Evolutionary conservation across 306 rosid genomes (phyloP), one percentile per base, ranked within the genome.

Genomic region (Astragalus glycyphyllos): DNA sequence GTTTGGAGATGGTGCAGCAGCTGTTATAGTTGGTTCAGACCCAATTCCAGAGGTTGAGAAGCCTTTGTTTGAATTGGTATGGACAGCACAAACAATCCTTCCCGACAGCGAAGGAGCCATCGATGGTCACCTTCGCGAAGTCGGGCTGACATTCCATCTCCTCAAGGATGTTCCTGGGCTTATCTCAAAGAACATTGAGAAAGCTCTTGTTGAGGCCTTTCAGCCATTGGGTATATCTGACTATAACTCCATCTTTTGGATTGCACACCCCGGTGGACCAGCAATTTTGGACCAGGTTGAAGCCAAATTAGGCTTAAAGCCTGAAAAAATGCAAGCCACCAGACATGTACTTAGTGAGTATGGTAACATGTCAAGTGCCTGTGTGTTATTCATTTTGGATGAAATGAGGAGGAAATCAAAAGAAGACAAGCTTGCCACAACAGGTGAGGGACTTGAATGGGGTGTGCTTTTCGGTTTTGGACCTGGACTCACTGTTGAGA

Each of bases 281-380:
- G 79, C 79, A 14, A 79, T 73, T 53, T 12, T 79, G 0, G 83
- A 79, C 53, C 79, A 79, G 61, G 75, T 73, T 7, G 83, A 79
- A 57, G 75, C 57, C 4, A 79, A 79, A 13, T 13, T 79, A 32
- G 23, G 66, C 37, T 34, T 79, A 6, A 72, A 79, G 16, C 71
- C 79, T 0, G 71, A 66, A 11, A 79, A 79, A 14, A 65, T 79
- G 75, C 1, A 14, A 11, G 71, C 83, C 7, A 79, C 83, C 0
- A 13, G 72, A 0, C 71, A 79, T 1, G 79, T 79, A 5, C 79
- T 79, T 0, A 67, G 75, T 7, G 83, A 79, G 0, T 79, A 79
- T n/a, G 83, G 83, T 0, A 76, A 76, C 64, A 76, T 76, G 80
- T 76, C 80, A 17, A 76, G 80, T 49, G 80, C 80, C 0, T 76